Base-by-base conservation (phyloP, 2,329 filamentous ascomycete genomes). In the Pyrenophora tritici-repentis region DNA sequence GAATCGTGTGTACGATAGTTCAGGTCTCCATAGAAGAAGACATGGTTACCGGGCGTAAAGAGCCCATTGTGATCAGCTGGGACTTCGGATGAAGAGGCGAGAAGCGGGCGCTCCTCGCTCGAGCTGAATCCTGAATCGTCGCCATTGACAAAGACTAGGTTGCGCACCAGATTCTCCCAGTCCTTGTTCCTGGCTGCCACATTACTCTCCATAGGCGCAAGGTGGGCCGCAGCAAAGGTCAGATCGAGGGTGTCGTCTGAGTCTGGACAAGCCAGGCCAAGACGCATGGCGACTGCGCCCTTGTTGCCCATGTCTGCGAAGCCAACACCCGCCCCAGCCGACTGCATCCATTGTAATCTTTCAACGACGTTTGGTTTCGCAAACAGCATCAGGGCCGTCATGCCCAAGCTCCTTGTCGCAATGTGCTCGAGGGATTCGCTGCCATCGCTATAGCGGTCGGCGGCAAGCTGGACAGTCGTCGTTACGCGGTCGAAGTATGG, bases 291-390 rank as follows among this genome's bases (percentile, higher is more conserved):
- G 0, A 96, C 88, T 3, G 91, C 93, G 24, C 93, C 94, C 75
- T 99, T 99, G 74, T 97, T 97, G 13, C 91, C 94, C 88, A 96
- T 94, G 42, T 93, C 88, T 50, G 86, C 87, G 1, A 91, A 73
- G 0, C 94, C 94, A 41, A 97, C 88, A 0, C 94, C 92, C 2
- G 91, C 87, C 45, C 89, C 89, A 2, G 88, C 90, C n/a, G 84
- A 86, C 58, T 90, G 83, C n/a, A 94, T 77, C 64, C 83, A 79
- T 45, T 78, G 76, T 43, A 97, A 78, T 18, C 81, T 79, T 7
- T 80, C 73, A 0, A 82, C 79, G 35, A 83, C 65, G 36, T 80
- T 76, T 2, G 87, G 80, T 49, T 85, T 85, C 16, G 87, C 88
- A 70, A 96, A 96, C 14, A 97, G 81, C 80, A 97, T 84, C 42